phyloP scores from a whole-genome alignment of 2,329 filamentous ascomycete species.

The Clonostachys chloroleuca region DNA sequence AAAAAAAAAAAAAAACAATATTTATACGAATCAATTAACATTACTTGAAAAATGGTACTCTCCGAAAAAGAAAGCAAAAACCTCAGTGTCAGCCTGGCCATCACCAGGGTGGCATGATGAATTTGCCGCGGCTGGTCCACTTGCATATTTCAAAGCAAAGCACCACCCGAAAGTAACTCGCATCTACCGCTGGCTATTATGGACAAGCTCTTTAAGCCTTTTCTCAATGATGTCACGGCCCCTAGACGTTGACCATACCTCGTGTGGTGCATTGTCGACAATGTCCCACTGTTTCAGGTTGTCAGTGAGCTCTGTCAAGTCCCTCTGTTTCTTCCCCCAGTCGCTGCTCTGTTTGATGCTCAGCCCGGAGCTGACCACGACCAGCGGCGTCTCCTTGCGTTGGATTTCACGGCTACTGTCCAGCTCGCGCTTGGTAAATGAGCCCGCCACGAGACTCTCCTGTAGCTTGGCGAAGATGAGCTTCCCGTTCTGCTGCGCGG shows the following conservation, averaged over 20 bases:
- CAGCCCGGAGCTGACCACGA: constrained; percentile 77
- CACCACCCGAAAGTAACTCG: background rate
- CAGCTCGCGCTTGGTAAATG: constrained; percentile 80
- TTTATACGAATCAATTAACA: too few species aligned
- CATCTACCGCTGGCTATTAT: constrained; percentile 7
- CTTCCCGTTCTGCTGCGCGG: constrained; percentile 75
- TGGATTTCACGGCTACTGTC: constrained; percentile 76
- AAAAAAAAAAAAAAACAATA: too few species aligned
- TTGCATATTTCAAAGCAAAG: background rate
- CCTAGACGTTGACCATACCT: constrained; percentile 75
- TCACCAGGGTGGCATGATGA: background rate
- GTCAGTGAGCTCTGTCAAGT: constrained; percentile 74
- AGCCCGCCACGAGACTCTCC: constrained; percentile 83
- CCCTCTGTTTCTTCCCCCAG: constrained; percentile 84
- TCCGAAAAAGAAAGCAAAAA: background rate
- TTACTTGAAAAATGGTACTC: too few species aligned
- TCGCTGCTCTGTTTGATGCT: constrained; percentile 59
- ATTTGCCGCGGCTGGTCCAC: background rate
- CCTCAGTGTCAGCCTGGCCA: background rate
- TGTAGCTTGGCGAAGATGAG: constrained; percentile 88
- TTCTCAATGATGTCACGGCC: constrained; percentile 75
- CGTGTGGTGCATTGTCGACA: constrained; percentile 77
- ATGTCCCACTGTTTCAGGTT: constrained; percentile 83
- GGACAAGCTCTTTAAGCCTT: constrained; percentile 66
- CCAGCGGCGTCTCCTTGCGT: constrained; percentile 67